A percentile compares a stretch with the other conserved stretches of the same genome.
Conservation (phyloP, 1,284 basidiomycete genomes). For the Rhodotorula mucilaginosa region DNA sequence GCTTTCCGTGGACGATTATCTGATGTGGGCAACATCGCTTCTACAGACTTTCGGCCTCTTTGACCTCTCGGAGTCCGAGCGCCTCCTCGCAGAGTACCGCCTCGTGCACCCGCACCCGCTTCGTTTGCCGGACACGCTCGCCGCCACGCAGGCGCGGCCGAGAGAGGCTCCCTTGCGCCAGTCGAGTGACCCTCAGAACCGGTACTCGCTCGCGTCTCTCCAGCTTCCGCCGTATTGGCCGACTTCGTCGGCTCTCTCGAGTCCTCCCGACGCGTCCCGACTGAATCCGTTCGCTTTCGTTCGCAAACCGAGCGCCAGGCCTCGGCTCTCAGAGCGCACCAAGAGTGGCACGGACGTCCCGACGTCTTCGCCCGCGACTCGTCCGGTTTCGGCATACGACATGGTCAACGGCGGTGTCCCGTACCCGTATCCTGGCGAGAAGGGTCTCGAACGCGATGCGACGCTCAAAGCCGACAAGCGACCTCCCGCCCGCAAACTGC, state of each 20-base stretch:
- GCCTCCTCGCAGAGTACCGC: constrained; percentile 18
- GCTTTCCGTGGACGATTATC: not conserved
- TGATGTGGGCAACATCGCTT: too few species aligned
- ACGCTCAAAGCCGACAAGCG: constrained; percentile 13
- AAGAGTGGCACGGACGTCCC: constrained; percentile 7
- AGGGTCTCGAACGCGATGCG: not conserved
- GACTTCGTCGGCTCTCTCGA: not conserved
- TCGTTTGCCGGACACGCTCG: not conserved
- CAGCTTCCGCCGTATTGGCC: not conserved
- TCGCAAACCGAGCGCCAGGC: constrained; percentile 9
- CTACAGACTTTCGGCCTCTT: constrained; percentile 7
- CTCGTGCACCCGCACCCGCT: not conserved
- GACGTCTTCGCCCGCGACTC: not conserved
- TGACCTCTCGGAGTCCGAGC: not conserved
- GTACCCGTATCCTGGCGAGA: too few species aligned
- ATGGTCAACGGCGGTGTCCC: not conserved
- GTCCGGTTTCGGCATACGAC: not conserved
- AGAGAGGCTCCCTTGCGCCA: not conserved
- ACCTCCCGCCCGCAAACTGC: constrained; percentile 7
- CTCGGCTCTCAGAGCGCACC: constrained; percentile 1
- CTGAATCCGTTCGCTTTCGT: constrained; percentile 13
- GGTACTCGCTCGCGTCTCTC: constrained; percentile 2
- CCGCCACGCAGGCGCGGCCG: not conserved
- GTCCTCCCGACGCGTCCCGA: constrained; percentile 6
- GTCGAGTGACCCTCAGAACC: not conserved